Base-by-base conservation (phyloP, 441 rosid genomes). In the Populus hybrid region DNA sequence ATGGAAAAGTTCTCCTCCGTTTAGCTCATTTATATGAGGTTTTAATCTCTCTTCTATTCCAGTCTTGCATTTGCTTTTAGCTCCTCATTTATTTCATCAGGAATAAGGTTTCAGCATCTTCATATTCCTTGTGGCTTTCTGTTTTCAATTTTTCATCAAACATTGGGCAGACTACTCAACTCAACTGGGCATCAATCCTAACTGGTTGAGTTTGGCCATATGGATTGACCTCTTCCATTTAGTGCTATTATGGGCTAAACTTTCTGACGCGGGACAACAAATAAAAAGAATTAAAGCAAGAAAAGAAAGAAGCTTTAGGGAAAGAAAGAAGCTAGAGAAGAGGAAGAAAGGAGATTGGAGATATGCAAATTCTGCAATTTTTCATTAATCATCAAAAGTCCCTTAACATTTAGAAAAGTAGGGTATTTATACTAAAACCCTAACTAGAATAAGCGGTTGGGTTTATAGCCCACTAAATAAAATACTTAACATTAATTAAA, bases 1-100 rank as follows among this genome's bases (percentile, higher is more conserved):
- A 82, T 73, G 82, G 89, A 50, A 82, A 81, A 68, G 82, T 86
- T 69, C 89, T 89, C 59, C 83, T 89, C 18, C 89, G 92, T 42
- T 70, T 89, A 53, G 92, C 90, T 3, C 92, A 89, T 76, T 74
- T 89, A 75, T 87, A 87, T 11, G 86, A 89, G 90, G 92, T 87
- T 75, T 74, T 26, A 12, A 66, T 42, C 40, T 32, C 70, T 73
- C 68, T 69, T 64, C 63, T 23, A 24, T 24, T 35, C 18, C 46
- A 38, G 9, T 23, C 24, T 68, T 77, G 46, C 38, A 3, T 67
- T 40, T 24, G 50, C 12, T 28, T 66, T 24, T 18, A 61, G 46
- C 63, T 21, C 21, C 57, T n/a, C 30, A 30, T 71, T 46, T 46
- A 42, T 75, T n/a, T 10, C 34, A 42, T 68, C 14, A 9, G 28